Percentiles rank a stretch among this genome's conserved stretches.
phyloP scores from a whole-genome alignment of 352 stramenopile genomes.

The Globisporangium radiosum region DNA sequence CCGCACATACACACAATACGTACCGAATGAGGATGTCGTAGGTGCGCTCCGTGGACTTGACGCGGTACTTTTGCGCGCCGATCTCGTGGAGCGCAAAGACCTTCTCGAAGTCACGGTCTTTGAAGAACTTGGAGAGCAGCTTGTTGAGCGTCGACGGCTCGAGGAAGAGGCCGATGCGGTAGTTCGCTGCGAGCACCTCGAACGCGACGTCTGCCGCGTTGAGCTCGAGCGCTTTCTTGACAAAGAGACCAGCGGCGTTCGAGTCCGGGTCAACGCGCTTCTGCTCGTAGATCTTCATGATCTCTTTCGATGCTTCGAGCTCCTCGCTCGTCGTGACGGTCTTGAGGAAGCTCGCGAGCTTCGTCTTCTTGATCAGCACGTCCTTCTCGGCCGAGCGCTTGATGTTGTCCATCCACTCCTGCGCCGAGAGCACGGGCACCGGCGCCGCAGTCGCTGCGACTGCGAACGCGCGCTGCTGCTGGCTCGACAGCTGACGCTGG shows the following conservation, averaged over 20 bases:
- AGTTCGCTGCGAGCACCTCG: conserved; percentile 75
- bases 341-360: conserved; percentile 80
- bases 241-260: conserved; percentile 66
- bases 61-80: conserved; percentile 67
- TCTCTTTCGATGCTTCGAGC: conserved; percentile 73
- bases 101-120: conserved; percentile 71
- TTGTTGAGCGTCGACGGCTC: conserved; percentile 80
- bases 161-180: conserved; percentile 78
- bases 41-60: conserved; percentile 79
- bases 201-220: conserved; percentile 63
- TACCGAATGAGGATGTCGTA: conserved; percentile 82
- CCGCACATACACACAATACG: conserved; percentile 2
- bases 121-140: conserved; percentile 76
- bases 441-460: conserved; percentile 16
- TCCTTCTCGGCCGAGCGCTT: conserved; percentile 61
- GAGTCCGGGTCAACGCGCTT: conserved; percentile 77
- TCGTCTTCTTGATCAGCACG: conserved; percentile 76
- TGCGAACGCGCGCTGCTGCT: conserved; percentile 27
- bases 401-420: conserved; percentile 84
- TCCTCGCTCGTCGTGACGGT: conserved; percentile 76
- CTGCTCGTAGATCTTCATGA: conserved; percentile 86
- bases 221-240: conserved; percentile 82
- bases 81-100: conserved; percentile 76
- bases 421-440: conserved; percentile 41
- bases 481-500: conserved; percentile 38